A percentile compares a stretch with the other conserved stretches of the same genome.
Evolutionary conservation across 805 yeast genomes (phyloP).

Genomic region (Wickerhamiella dianesei): DNA sequence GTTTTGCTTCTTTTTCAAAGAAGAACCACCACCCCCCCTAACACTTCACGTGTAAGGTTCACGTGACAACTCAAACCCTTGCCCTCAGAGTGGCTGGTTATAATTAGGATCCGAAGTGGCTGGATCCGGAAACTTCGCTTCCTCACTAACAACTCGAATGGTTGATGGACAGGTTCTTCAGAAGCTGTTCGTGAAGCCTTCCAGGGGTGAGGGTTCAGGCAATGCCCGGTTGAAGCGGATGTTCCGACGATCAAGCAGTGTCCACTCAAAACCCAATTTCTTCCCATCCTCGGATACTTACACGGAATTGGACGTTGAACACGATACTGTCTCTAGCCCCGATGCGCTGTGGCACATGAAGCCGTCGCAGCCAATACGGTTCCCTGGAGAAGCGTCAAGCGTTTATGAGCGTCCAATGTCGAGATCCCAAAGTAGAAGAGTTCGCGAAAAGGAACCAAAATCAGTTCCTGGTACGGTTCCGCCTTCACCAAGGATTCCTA

Average conservation of each 20-base stretch:
- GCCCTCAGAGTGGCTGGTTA: not conserved
- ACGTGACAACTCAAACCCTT: not conserved
- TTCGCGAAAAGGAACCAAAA: not conserved
- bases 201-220: not conserved
- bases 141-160: not conserved
- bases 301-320: conserved; percentile 1
- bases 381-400: not conserved
- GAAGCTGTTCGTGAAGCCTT: not conserved
- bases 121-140: not conserved
- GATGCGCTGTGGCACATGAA: not conserved
- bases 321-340: conserved; percentile 1
- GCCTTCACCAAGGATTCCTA: not conserved
- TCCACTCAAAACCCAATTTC: not conserved
- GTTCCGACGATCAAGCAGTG: not conserved
- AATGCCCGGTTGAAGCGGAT: not conserved
- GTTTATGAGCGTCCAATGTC: not conserved
- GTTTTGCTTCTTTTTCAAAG: no score
- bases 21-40: no score
- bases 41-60: no score
- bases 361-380: not conserved
- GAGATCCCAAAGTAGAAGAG: not conserved
- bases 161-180: not conserved
- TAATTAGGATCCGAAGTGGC: not conserved
- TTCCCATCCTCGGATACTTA: not conserved
- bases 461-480: not conserved